These are phyloP conservation scores for Salix suchowensis DNA, from an alignment of 345 rosid genomes.

Conservation along the genomic window DNA sequence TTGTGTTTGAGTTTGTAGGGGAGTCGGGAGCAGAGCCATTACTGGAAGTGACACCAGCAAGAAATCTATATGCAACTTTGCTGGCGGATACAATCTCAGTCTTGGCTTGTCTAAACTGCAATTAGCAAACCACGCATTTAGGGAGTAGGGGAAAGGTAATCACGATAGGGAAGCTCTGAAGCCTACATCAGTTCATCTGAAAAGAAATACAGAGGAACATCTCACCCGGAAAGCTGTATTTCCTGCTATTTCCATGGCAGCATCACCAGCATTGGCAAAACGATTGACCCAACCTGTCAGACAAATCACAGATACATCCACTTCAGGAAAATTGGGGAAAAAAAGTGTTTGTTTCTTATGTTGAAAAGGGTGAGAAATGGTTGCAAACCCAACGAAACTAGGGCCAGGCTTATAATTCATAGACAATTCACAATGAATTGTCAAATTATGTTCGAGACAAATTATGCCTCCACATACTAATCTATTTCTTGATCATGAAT, in stretches of 20 bases:
- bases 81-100: conserved; percentile 91
- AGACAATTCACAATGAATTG: no score
- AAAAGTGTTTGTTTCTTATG: not conserved
- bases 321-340: not conserved
- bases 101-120: conserved; percentile 93
- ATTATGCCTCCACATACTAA: not conserved
- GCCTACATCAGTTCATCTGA: not conserved
- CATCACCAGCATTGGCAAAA: conserved; percentile 90
- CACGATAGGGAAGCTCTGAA: not conserved
- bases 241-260: conserved; percentile 87
- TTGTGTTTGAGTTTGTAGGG: conserved; percentile 54
- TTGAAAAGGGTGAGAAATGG: not conserved
- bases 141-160: not conserved
- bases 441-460: no score
- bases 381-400: not conserved
- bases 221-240: conserved; percentile 78
- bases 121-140: conserved; percentile 6
- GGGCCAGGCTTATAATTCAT: not conserved
- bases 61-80: conserved; percentile 92
- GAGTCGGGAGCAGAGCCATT: conserved; percentile 39
- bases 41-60: conserved; percentile 52
- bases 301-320: conserved; percentile 14
- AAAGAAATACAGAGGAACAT: not conserved
- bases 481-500: not conserved
- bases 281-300: conserved; percentile 97